Base-by-base conservation (phyloP, 768 basidiomycete genomes). In the Termitomyces sp. region DNA sequence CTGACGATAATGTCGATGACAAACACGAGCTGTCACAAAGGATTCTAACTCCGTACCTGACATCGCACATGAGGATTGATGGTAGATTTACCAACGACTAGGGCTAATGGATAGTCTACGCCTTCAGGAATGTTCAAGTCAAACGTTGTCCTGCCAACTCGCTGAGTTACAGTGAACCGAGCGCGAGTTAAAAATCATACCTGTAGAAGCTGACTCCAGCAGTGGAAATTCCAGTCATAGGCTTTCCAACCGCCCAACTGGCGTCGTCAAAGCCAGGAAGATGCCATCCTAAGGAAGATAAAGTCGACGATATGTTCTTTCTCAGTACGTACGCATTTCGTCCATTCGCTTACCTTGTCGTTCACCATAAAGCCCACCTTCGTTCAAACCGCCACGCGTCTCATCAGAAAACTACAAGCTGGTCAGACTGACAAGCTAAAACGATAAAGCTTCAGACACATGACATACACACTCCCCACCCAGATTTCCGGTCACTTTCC, bases 321-420 rank as follows among this genome's bases (percentile, higher is more conserved):
- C 6, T 30, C n/a, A 43, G 18, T 22, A 20, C 14, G 20, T 26
- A 50, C 16, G 14, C 22, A 35, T 22, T 11, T n/a, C n/a, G n/a
- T n/a, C n/a, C n/a, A n/a, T n/a, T n/a, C n/a, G n/a, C n/a, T 52
- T 22, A 71, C 76, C 80, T 72, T 78, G 76, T 18, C 84, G 75
- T 66, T 85, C 83, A 14, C 71, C 81, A 56, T 76, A 83, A 2
- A 83, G 64, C 2, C 84, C 84, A 9, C 84, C 84, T 65, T 84
- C 83, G 59, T 86, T 85, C 56, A 82, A 67, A n/a, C 81, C 73
- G 5, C 84, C 84, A 18, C 85, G 76, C 24, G 71, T 69, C 22
- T 57, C 72, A 64, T 86, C 83, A 32, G 68, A 66, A 60, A 78
- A 80, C 77, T 80, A 55, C 14, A 28, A 53, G 22, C 14, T 18